Evolutionary conservation across 1,139 yeast species (phyloP), one percentile per base, ranked within the genome.

Genomic region (Yamadazyma sp.): DNA sequence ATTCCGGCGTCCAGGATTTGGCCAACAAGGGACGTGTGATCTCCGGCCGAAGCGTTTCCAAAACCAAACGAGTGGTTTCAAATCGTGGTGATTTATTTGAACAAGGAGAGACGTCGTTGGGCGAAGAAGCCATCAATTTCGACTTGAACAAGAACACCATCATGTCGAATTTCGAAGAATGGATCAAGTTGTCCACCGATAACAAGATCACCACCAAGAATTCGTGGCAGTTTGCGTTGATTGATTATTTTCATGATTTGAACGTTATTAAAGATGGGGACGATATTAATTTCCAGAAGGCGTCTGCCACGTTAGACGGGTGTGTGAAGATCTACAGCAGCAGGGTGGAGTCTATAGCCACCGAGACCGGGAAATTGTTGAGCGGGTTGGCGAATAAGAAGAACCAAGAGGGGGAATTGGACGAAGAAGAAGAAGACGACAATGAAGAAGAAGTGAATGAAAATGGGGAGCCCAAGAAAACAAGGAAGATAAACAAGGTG

Each of bases 161-260:
- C 43, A 55, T 72, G 48, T 60, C 71, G 29, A 88, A 88, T 52
- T 88, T 87, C 59, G 96, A 89, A 55, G 92, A 86, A 61, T 86
- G 95, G 89, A 86, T 88, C 71, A 85, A 81, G 56, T 71, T 86
- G 62, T 88, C 94, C n/a, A 86, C 95, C 1, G 95, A 86, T 56
- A 89, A 88, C 59, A 84, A 83, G 56, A 80, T 83, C 56, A 82
- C 82, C 33, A 64, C 80, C 1, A 72, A 76, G 37, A 82, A 83
- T 52, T 74, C 70, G 38, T 58, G 72, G 96, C 85, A 86, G 50
- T 81, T 86, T 54, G 95, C 90, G 0, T 70, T 90, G 55, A 90
- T 90, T 52, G 97, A 89, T 56, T 90, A 83, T 58, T 90, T 85
- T 61, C 85, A 64, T 32, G 71, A 64, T 38, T 61, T 55, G 62